Percentiles rank a stretch among this genome's conserved stretches.
Evolutionary conservation across 495 filamentous ascomycete genomes (phyloP).

Genomic region (Podospora comata): DNA sequence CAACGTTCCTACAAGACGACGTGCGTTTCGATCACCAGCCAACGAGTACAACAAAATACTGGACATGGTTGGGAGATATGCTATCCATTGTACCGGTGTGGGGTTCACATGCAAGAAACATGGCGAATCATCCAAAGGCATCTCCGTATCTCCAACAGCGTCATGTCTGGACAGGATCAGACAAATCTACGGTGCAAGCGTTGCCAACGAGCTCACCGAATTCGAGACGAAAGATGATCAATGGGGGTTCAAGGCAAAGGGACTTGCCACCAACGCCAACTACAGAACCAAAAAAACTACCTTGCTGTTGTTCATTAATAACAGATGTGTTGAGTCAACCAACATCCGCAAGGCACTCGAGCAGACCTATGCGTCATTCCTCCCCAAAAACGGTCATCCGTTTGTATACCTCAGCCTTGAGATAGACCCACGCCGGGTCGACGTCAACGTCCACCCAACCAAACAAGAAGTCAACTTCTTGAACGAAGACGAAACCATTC

Average conservation of each 20-base stretch:
- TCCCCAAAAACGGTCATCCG: constrained; percentile 93
- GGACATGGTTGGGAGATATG: constrained; percentile 89
- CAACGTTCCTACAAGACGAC: constrained; percentile 83
- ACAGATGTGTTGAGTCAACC: constrained; percentile 91
- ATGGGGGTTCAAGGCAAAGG: constrained; percentile 78
- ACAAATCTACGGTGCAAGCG: constrained; percentile 78
- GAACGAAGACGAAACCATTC: constrained; percentile 95
- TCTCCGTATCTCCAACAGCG: constrained; percentile 68
- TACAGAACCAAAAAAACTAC: constrained; percentile 90
- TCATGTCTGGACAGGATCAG: constrained; percentile 78
- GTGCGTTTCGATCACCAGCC: constrained; percentile 85
- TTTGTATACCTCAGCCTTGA: constrained; percentile 92
- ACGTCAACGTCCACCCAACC: constrained; percentile 97
- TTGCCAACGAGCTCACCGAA: constrained; percentile 86
- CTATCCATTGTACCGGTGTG: constrained; percentile 88
- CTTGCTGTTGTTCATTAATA: constrained; percentile 93
- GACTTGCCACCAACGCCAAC: constrained; percentile 89
- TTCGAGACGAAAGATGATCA: constrained; percentile 69
- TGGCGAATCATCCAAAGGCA: constrained; percentile 77
- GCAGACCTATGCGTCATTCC: constrained; percentile 82
- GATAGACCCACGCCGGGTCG: constrained; percentile 88
- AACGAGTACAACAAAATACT: constrained; percentile 99
- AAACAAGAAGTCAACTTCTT: constrained; percentile 98
- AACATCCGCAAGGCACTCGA: constrained; percentile 87
- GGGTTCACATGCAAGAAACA: constrained; percentile 97